Base-by-base conservation (phyloP, 306 rosid species). In the Acmispon strigosus region DNA sequence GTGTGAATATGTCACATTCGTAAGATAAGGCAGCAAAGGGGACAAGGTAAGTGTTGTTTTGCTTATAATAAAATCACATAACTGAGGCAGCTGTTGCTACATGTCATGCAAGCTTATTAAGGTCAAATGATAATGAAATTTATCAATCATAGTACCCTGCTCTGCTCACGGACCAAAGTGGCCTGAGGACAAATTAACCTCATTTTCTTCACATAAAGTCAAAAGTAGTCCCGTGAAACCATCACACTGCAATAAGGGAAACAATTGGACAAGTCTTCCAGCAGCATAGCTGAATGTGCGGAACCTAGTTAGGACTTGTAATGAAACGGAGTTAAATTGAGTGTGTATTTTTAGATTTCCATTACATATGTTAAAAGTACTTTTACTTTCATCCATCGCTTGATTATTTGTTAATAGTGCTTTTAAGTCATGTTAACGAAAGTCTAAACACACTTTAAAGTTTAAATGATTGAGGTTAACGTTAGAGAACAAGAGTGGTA, bases 91-190 rank as follows among this genome's bases (percentile, higher is more conserved):
- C 10, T 70, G 22, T 8, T n/a, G 10, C 74, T 47, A 58, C 62
- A 29, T 53, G 73, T 19, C 62, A 29, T 53, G 73, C 29, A 62
- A 16, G 53, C 37, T 58, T 55, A 15, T 22, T 27, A 74, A 70
- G 74, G 57, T 57, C 66, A 43, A 57, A 57, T 57, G 41, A 22
- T 6, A 22, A 22, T 22, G 32, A 27, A 27, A 0, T 29, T 14
- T n/a, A 42, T 59, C 52, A 59, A 56, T 29, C 58, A 42, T 60
- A 58, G 77, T 39, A 51, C 34, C 24, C 58, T 3, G 75, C 73
- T 84, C 58, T 3, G 75, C 73, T 84, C 86, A 84, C 82, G 82
- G 86, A 78, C 75, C 69, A 42, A 66, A 58, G 70, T 67, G 43
- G n/a, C 29, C 4, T 68, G 6, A 54, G 13, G 87, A 72, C 79